These are phyloP conservation scores for Pichia deserticola DNA, from an alignment of 805 yeast species.

Conservation along the genomic window DNA sequence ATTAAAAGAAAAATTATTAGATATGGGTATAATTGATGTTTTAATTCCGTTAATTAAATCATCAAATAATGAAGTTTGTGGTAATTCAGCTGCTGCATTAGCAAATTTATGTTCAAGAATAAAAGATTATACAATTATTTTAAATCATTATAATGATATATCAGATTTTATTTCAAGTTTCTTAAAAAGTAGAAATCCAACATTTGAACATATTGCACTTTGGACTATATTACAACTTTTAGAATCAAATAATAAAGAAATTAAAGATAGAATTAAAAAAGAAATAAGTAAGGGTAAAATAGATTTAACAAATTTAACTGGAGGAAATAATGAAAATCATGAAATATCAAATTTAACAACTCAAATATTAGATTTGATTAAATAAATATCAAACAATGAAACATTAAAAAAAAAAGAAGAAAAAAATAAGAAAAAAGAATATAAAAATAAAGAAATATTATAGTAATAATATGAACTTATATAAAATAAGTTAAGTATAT, in stretches of 20 bases:
- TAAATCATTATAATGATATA: slow-evolving; percentile 85
- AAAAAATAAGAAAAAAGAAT: not conserved
- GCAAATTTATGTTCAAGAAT: slow-evolving; percentile 93
- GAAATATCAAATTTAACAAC: slow-evolving; percentile 31
- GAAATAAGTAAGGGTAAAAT: slow-evolving; percentile 28
- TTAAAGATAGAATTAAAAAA: slow-evolving; percentile 32
- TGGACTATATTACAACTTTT: slow-evolving; percentile 94
- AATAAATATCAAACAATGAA: slow-evolving; percentile 11
- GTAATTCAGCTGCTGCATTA: slow-evolving; percentile 96
- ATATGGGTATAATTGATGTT: slow-evolving; percentile 78
- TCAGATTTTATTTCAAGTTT: slow-evolving; percentile 76
- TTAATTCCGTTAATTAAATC: slow-evolving; percentile 87
- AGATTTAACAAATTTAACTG: slow-evolving; percentile 27
- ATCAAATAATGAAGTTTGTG: slow-evolving; percentile 89
- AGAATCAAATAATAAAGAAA: slow-evolving; percentile 71
- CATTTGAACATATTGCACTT: slow-evolving; percentile 95
- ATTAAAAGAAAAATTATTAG: slow-evolving; percentile 74
- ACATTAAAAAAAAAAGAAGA: not conserved
- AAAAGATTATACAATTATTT: slow-evolving; percentile 70
- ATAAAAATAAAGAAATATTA: not conserved
- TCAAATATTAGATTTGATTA: slow-evolving; percentile 30
- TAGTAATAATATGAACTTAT: too few relatives aligned
- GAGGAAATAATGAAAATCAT: slow-evolving; percentile 30
- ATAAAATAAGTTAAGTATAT: too few relatives aligned
- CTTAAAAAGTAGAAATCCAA: slow-evolving; percentile 75